Conservation (phyloP, 805 yeast genomes). For the Kodamaea fukazawae region DNA sequence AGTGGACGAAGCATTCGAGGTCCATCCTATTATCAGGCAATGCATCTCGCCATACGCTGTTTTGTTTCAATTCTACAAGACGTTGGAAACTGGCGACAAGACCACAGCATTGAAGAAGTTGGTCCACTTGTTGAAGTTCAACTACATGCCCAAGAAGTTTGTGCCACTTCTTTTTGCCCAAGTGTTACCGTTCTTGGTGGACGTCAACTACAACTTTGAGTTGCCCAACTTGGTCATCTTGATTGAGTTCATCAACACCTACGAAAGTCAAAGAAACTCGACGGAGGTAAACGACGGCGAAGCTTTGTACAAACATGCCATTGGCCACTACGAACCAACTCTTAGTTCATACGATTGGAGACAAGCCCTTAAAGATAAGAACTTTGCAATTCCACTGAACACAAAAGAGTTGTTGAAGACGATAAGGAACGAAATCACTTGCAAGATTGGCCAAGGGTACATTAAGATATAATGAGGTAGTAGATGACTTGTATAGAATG, state of each 20-base stretch:
- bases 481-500: too few species aligned
- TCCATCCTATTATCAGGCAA: slow-evolving; percentile 62
- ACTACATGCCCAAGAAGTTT: slow-evolving; percentile 46
- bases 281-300: slow-evolving; percentile 30
- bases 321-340: slow-evolving; percentile 18
- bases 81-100: slow-evolving; percentile 16
- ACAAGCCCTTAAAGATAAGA: slow-evolving; percentile 16
- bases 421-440: slow-evolving; percentile 32
- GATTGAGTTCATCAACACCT: slow-evolving; percentile 39
- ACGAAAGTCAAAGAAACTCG: slow-evolving; percentile 22
- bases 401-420: slow-evolving; percentile 24
- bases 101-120: slow-evolving; percentile 36
- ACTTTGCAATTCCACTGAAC: slow-evolving; percentile 21
- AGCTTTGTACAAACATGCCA: slow-evolving; percentile 30
- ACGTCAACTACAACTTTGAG: slow-evolving; percentile 13
- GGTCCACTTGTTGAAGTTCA: slow-evolving; percentile 45
- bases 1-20: slow-evolving; percentile 32
- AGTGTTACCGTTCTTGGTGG: slow-evolving; percentile 39
- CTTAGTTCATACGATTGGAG: slow-evolving; percentile 38
- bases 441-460: slow-evolving; percentile 36
- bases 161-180: slow-evolving; percentile 51
- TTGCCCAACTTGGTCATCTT: slow-evolving; percentile 33
- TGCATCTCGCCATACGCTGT: slow-evolving; percentile 71
- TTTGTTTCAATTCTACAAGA: slow-evolving; percentile 47
- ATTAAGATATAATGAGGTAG: slow-evolving; percentile 12